Percentiles rank a stretch among this genome's conserved stretches.
Conservation (phyloP, 1,284 basidiomycete genomes). For the Ustilago loliicola region DNA sequence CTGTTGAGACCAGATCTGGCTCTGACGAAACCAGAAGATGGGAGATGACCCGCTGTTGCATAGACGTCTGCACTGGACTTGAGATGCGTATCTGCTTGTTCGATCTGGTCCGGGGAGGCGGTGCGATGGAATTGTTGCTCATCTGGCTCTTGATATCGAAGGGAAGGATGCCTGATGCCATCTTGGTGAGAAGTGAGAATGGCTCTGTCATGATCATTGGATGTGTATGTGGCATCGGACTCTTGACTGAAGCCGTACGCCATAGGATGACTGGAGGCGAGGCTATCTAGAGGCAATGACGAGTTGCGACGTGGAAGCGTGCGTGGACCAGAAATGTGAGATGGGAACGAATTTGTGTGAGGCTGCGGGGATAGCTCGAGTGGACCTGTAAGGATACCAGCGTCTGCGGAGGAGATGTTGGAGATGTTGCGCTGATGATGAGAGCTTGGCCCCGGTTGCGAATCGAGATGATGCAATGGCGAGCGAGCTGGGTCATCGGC, state of each 20-base stretch:
- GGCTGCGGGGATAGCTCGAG: slow-evolving; percentile 29
- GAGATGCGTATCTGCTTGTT: slow-evolving; percentile 23
- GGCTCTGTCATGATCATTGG: slow-evolving; percentile 40
- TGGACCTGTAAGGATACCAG: slow-evolving; percentile 42
- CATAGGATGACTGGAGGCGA: slow-evolving; percentile 15
- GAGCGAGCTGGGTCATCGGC: slow-evolving; percentile 2
- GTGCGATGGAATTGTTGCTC: slow-evolving; percentile 22
- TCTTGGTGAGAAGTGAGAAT: slow-evolving; percentile 37
- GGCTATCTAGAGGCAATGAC: slow-evolving; percentile 14
- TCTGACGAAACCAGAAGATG: slow-evolving; percentile 16
- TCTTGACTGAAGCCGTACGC: slow-evolving; percentile 19
- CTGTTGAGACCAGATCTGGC: slow-evolving; percentile 53
- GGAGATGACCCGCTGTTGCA: slow-evolving; percentile 25
- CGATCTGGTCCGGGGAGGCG: slow-evolving; percentile 42
- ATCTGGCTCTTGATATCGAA: slow-evolving; percentile 23
- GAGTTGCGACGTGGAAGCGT: slow-evolving; percentile 28
- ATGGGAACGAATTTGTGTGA: not conserved
- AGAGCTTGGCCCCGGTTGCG: slow-evolving; percentile 2
- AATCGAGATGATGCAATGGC: slow-evolving; percentile 2
- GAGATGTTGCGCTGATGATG: slow-evolving; percentile 35
- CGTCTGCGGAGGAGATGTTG: slow-evolving; percentile 39
- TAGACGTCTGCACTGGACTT: slow-evolving; percentile 54
- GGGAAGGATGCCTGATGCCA: slow-evolving; percentile 4
- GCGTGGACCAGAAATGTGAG: not conserved
- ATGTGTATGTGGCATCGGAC: slow-evolving; percentile 33